A percentile compares a stretch with the other conserved stretches of the same genome.
Evolutionary conservation across 148 eudicot species (phyloP).

Genomic region (Rhododendron henanense): DNA sequence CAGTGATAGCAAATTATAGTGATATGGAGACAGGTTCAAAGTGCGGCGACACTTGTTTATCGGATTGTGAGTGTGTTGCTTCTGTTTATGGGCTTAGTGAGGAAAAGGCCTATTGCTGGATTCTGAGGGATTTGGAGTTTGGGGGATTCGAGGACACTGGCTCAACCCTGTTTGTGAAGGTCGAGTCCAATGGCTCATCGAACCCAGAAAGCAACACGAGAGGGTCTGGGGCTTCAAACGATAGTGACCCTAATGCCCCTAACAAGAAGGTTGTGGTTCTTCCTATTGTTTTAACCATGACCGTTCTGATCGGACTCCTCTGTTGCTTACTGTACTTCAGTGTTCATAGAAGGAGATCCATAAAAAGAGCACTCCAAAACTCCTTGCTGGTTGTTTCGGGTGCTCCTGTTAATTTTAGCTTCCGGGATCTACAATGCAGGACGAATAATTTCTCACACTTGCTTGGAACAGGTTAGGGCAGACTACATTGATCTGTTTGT

Average conservation of each 20-base stretch:
- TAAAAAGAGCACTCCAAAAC: slow-evolving; percentile 59
- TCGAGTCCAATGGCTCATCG: slow-evolving; percentile 37
- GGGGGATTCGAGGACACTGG: slow-evolving; percentile 89
- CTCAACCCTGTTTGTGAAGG: slow-evolving; percentile 79
- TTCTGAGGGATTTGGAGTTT: slow-evolving; percentile 63
- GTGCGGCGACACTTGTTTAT: slow-evolving; percentile 81
- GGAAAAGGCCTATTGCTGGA: slow-evolving; percentile 88
- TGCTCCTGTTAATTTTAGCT: slow-evolving; percentile 67
- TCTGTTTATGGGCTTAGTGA: slow-evolving; percentile 74
- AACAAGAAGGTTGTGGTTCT: slow-evolving; percentile 57
- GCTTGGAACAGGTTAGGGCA: slow-evolving; percentile 64
- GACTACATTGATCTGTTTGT: not conserved
- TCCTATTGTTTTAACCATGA: slow-evolving; percentile 73
- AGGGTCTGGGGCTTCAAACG: not conserved
- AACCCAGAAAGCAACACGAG: slow-evolving; percentile 8
- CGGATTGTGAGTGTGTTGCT: slow-evolving; percentile 81
- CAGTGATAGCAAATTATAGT: slow-evolving; percentile 77
- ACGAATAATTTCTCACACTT: slow-evolving; percentile 62
- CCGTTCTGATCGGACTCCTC: slow-evolving; percentile 52
- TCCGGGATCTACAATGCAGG: slow-evolving; percentile 64
- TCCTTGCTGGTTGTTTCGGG: slow-evolving; percentile 61
- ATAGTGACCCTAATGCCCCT: not conserved
- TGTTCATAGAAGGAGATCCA: slow-evolving; percentile 46
- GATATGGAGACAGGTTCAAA: slow-evolving; percentile 49
- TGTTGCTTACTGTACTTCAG: slow-evolving; percentile 55